Evolutionary conservation across 805 yeast genomes (phyloP), one percentile per base, ranked within the genome.

Genomic region (Nakazawaea ernobii): DNA sequence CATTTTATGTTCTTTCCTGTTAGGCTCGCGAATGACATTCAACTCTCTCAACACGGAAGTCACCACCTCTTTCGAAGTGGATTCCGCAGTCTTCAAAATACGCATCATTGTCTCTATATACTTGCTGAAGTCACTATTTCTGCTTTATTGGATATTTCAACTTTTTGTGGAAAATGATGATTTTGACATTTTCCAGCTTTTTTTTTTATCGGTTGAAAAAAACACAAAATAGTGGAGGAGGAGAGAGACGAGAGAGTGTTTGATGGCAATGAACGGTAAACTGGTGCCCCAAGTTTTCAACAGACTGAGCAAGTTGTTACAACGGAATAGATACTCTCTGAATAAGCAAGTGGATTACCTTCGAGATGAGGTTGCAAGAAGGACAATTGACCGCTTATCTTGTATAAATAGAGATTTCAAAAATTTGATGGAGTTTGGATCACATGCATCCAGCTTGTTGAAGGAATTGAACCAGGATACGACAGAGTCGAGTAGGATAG

Each of bases 381-480:
- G 86, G 45, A 81, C 90, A 8, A 78, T 86, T 26, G 95, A 87
- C 52, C 71, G 96, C 53, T 63, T 88, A 45, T 81, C 89, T 2
- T 84, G 86, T 61, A 75, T 88, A 42, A 80, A 84, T 40, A 70
- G 90, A 42, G 74, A 75, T 20, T 82, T 86, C 55, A 68, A 74
- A 15, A 68, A 69, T 17, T 74, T 84, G 32, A 64, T 87, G 49
- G 95, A 88, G 59, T 74, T 85, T 49, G 96, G 96, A 3, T 73
- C 84, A 9, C 80, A 86, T 41, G 72, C 82, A 46, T 95, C 95
- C 0, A 81, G 79, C 59, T 59, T 67, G 32, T 67, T 60, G 39
- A 57, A 55, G 53, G 48, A 58, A 30, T 43, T 67, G 32, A 30
- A 24, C 28, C 9, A 29, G 43, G 15, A 26, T 8, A 26, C 61